phyloP scores from a whole-genome alignment of 768 basidiomycete genomes.

The Mycena pura region DNA sequence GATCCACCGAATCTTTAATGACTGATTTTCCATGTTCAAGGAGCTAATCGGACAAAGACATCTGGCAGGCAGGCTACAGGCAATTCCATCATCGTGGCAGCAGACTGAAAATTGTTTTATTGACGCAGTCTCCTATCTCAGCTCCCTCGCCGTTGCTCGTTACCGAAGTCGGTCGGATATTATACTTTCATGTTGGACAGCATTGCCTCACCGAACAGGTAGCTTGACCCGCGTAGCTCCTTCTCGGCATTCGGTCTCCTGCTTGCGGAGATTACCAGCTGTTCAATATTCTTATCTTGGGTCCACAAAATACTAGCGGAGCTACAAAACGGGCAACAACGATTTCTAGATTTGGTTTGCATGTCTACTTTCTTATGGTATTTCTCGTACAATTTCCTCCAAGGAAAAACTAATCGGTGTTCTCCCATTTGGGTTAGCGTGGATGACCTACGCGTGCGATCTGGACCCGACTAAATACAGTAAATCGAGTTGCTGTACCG shows the following conservation, averaged over 20 bases:
- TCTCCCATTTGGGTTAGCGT: not conserved
- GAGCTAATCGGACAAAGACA: slow-evolving; percentile 15
- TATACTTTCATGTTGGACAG: slow-evolving; percentile 21
- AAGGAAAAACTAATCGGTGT: not conserved
- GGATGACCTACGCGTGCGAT: too few species aligned
- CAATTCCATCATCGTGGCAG: slow-evolving; percentile 3
- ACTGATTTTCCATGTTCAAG: slow-evolving; percentile 15
- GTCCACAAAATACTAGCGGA: not conserved
- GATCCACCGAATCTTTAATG: slow-evolving; percentile 21
- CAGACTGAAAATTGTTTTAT: not conserved
- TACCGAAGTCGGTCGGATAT: slow-evolving; percentile 20
- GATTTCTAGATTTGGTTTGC: not conserved
- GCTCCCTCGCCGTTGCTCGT: slow-evolving; percentile 16
- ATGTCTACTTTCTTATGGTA: not conserved
- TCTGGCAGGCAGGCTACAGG: slow-evolving; percentile 24
- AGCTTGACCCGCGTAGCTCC: slow-evolving; percentile 21
- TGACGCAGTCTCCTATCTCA: slow-evolving; percentile 1
- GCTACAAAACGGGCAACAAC: not conserved
- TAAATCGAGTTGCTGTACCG: too few species aligned
- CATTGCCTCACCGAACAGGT: slow-evolving; percentile 3
- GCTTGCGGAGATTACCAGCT: not conserved
- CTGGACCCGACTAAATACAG: too few species aligned
- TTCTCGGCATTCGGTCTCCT: slow-evolving; percentile 13
- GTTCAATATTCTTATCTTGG: not conserved
- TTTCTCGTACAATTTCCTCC: too few species aligned